Evolutionary conservation across 306 rosid species (phyloP).

Genomic region (Acacia melanoxylon): DNA sequence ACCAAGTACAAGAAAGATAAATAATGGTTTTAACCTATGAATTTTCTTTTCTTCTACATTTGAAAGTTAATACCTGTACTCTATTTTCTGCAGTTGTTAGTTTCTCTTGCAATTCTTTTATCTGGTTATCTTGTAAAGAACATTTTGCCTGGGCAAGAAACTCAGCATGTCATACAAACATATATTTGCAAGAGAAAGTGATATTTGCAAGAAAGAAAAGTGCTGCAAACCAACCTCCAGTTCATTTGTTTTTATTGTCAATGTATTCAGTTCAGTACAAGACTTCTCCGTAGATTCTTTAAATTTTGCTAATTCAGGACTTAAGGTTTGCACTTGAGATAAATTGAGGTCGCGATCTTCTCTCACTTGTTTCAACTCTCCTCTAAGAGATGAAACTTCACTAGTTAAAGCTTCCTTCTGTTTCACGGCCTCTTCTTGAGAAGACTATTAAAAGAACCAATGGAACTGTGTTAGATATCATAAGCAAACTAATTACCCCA

Average conservation of each 20-base stretch:
- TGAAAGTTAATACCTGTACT: slow-evolving; percentile 56
- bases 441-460: slow-evolving; percentile 53
- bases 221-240: slow-evolving; percentile 67
- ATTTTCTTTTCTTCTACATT: not conserved
- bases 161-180: slow-evolving; percentile 17
- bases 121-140: slow-evolving; percentile 56
- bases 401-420: slow-evolving; percentile 79
- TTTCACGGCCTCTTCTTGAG: slow-evolving; percentile 91
- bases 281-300: slow-evolving; percentile 66
- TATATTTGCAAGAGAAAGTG: not conserved
- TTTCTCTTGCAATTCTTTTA: slow-evolving; percentile 60
- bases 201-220: slow-evolving; percentile 9
- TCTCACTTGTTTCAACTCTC: slow-evolving; percentile 79
- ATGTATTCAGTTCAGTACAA: slow-evolving; percentile 55
- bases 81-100: slow-evolving; percentile 64
- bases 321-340: slow-evolving; percentile 60
- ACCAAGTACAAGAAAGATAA: not conserved
- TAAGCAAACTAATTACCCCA: not conserved
- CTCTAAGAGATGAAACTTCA: slow-evolving; percentile 65
- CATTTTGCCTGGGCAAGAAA: slow-evolving; percentile 66
- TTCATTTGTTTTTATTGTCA: slow-evolving; percentile 55
- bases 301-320: slow-evolving; percentile 62
- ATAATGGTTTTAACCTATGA: not conserved
- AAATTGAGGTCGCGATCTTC: slow-evolving; percentile 69
- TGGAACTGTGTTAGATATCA: slow-evolving; percentile 13